Base-by-base conservation (phyloP, 2,329 filamentous ascomycete genomes). In the Trichoderma lentiforme region DNA sequence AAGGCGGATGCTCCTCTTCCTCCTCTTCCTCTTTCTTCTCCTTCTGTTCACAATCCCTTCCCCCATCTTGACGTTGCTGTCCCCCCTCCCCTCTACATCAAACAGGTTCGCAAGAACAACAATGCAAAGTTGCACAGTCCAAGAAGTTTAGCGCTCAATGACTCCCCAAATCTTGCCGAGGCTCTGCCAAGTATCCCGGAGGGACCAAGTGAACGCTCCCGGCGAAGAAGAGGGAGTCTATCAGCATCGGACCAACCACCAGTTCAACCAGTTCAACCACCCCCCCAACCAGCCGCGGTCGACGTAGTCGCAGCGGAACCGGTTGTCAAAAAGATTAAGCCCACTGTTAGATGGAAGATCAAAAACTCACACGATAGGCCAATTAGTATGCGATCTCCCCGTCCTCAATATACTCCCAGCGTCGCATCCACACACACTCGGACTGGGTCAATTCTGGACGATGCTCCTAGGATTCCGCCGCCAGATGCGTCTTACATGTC, bases 401-500 rank as follows among this genome's bases (percentile, higher is more conserved):
- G 83, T 66, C 82, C 81, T 73, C 81, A 84, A n/a, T 89, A 89
- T 75, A 86, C 88, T 73, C 83, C 86, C 3, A 89, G 86, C 39
- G 79, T 87, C 72, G 81, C 83, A 66, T 88, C 87, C 12, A 81
- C 79, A 15, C 81, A 81, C 71, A 84, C 66, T 34, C 79, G 82
- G 71, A 79, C 80, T 18, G 84, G 83, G 28, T 89, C 87, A 9
- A 84, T 89, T 71, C 81, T 86, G 69, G 90, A 91, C 62, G 79
- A 82, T 66, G 86, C 88, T 4, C 87, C 87, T 3, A 83, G 85
- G 73, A 90, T 92, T 78, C 86, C 86, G 6, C 88, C 90, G 4
- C 86, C 89, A 43, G 91, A 93, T 74, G 85, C 87, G 2, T 87
- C 89, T 6, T 93, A 92, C 76, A 79, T 86, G 11, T 85, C 87